Conservation (phyloP, 257 asterid genomes). For the Thymus quinquecostatus region DNA sequence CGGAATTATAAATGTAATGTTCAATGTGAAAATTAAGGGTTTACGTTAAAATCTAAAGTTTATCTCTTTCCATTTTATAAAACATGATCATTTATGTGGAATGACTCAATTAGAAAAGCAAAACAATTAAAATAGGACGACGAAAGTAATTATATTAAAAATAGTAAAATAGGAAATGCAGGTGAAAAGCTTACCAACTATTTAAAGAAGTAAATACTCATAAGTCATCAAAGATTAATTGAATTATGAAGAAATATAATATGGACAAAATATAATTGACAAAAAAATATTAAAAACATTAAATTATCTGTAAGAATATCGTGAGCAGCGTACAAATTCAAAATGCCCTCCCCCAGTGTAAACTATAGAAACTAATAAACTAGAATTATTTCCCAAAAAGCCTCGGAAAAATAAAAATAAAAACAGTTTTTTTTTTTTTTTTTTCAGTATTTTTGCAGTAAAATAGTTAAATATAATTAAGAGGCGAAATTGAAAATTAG, state of each 20-base stretch:
- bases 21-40: too few species aligned
- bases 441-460: background rate
- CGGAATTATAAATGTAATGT: too few species aligned
- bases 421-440: background rate
- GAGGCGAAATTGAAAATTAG: slow-evolving; percentile 14
- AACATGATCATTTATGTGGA: too few species aligned
- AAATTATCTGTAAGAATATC: background rate
- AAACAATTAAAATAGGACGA: too few species aligned
- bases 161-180: background rate
- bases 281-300: too few species aligned
- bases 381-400: background rate
- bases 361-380: too few species aligned
- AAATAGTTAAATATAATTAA: background rate
- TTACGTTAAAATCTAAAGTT: too few species aligned
- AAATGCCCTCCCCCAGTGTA: slow-evolving; percentile 17
- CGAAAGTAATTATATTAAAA: background rate
- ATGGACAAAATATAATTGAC: too few species aligned
- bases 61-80: too few species aligned
- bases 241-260: background rate
- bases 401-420: background rate
- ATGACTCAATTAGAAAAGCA: too few species aligned
- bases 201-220: background rate
- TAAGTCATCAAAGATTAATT: background rate
- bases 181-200: background rate
- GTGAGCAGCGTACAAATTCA: background rate